Evolutionary conservation across 2,329 filamentous ascomycete genomes (phyloP).

Genomic region (Achaetomium macrosporum): DNA sequence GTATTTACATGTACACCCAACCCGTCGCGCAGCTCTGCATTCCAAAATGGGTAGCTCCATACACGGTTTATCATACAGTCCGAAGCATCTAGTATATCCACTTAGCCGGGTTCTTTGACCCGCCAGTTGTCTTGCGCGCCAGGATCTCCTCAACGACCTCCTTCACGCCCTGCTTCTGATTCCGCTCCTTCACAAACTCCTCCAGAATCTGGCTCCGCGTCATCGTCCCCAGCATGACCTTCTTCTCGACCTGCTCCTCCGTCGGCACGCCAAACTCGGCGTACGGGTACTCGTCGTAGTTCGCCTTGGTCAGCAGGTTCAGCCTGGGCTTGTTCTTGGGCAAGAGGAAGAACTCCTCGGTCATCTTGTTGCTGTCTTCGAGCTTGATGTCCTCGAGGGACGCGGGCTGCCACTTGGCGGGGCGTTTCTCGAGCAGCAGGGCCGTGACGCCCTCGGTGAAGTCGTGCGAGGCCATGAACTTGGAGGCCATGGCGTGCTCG

Average conservation of each 20-base stretch:
- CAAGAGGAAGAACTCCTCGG: slow-evolving; percentile 64
- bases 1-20: neutral
- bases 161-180: slow-evolving; percentile 62
- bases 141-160: slow-evolving; percentile 66
- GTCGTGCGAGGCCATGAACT: slow-evolving; percentile 88
- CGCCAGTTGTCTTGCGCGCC: slow-evolving; percentile 49
- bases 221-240: slow-evolving; percentile 37
- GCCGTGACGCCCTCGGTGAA: slow-evolving; percentile 89
- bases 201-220: slow-evolving; percentile 55
- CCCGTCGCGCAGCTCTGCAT: neutral
- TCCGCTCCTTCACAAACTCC: slow-evolving; percentile 54
- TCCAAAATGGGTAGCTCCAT: neutral
- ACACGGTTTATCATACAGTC: slow-evolving; percentile 13
- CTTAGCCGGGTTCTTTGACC: neutral
- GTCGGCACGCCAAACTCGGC: slow-evolving; percentile 63
- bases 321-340: slow-evolving; percentile 44
- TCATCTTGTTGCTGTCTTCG: slow-evolving; percentile 36
- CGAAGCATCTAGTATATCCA: slow-evolving; percentile 15
- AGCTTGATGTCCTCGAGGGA: slow-evolving; percentile 61
- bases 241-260: slow-evolving; percentile 53
- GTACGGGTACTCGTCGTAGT: slow-evolving; percentile 72
- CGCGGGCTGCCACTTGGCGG: slow-evolving; percentile 70
- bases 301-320: slow-evolving; percentile 52
- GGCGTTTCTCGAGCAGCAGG: slow-evolving; percentile 62
- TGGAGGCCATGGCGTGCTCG: slow-evolving; percentile 76